These are phyloP conservation scores for Fraxinus paxiana DNA, from an alignment of 305 asterid species.

Conservation along the genomic window DNA sequence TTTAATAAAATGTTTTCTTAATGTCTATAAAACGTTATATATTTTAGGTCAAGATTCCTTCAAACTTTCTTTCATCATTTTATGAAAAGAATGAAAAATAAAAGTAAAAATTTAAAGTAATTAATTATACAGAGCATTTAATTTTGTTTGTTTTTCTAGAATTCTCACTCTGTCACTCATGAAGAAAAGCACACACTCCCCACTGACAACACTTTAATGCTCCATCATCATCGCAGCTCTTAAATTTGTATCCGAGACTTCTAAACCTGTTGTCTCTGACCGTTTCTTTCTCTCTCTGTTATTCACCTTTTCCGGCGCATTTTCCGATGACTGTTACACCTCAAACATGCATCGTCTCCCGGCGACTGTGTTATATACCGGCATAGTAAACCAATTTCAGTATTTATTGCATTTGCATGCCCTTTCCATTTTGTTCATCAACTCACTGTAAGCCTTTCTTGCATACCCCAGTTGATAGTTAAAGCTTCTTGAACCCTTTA, in stretches of 20 bases:
- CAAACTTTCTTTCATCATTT: background rate
- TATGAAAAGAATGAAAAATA: background rate
- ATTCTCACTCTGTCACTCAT: conserved; percentile 3
- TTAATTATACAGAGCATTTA: conserved; percentile 18
- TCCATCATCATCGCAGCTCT: conserved; percentile 25
- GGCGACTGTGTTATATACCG: conserved; percentile 2
- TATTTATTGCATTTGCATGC: conserved; percentile 12
- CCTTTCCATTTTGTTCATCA: background rate
- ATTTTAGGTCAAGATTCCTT: background rate
- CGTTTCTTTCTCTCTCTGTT: background rate
- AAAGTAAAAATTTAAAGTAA: background rate
- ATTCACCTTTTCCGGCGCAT: conserved; percentile 18
- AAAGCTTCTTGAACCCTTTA: background rate
- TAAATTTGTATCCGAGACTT: conserved; percentile 23
- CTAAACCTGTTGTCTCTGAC: conserved; percentile 21
- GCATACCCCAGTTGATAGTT: background rate
- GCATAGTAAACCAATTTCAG: background rate
- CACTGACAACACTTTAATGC: conserved; percentile 50
- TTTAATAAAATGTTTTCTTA: background rate
- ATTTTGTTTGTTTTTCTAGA: conserved; percentile 19
- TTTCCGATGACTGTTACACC: conserved; percentile 19
- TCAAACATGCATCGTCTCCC: conserved; percentile 1
- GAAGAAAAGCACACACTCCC: conserved; percentile 38
- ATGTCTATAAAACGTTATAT: background rate
- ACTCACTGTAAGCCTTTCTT: background rate